Evolutionary conservation across 2,329 filamentous ascomycete genomes (phyloP), one percentile per base, ranked within the genome.

Genomic region (Penicillium sp.): DNA sequence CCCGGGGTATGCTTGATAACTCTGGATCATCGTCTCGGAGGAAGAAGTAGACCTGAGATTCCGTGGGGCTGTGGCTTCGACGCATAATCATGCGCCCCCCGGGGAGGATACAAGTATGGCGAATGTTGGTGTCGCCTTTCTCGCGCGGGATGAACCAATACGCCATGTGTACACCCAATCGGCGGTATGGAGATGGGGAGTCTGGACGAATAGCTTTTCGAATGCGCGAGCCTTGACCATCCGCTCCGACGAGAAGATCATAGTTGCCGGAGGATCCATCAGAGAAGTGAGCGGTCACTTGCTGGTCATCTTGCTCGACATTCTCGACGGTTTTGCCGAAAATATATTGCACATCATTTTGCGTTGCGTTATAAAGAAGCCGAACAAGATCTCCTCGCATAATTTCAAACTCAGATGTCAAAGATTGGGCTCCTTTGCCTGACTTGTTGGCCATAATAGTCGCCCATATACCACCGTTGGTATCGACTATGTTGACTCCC

Each of bases 371-470:
- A 48, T 74, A 73, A 1, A 82, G 54, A 2, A 81, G 62, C 8
- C 63, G 58, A 3, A 71, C 70, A n/a, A 83, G 52, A 36, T 80
- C 75, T 0, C 75, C 77, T 7, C 79, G 67, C 69, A 83, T 75
- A 33, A 83, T 75, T 61, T 83, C 79, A 43, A 70, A 80, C 40
- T 83, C 79, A 43, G 70, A 73, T 0, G 74, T 77, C 17, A 78
- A 57, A 47, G 60, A 53, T 16, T 64, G 73, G 14, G 74, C 63
- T 49, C 71, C 69, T 36, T 67, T 59, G 3, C 70, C 72, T 0
- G 69, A 58, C 23, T 57, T 55, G 47, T 71, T 69, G 21, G 61
- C 60, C 15, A 54, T 52, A 30, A 76, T 63, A 4, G 56, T 60
- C n/a, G 71, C 77, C 28, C 59, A 56, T 2, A 51, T 36, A 0